These are phyloP conservation scores for Tricholoma saponaceum DNA, from an alignment of 768 basidiomycete genomes.

Conservation along the genomic window DNA sequence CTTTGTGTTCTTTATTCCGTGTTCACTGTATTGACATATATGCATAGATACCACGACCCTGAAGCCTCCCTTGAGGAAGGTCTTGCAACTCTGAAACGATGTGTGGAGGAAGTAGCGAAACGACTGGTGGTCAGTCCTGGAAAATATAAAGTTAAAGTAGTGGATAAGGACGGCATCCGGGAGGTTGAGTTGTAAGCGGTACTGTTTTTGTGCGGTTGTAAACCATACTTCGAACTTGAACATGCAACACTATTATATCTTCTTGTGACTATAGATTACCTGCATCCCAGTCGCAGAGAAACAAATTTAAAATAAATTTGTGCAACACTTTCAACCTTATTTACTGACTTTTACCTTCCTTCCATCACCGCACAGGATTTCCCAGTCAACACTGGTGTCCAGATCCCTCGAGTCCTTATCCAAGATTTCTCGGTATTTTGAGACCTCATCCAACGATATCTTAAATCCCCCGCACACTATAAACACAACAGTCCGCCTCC, in stretches of 20 bases:
- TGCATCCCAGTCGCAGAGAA: not conserved
- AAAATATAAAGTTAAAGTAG: conserved; percentile 84
- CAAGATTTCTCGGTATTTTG: conserved; percentile 40
- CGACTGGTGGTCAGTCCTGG: conserved; percentile 76
- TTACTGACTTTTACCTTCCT: conserved; percentile 27
- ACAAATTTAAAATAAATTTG: too few relatives aligned
- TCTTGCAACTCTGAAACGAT: conserved; percentile 75
- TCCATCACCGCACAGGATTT: conserved; percentile 38
- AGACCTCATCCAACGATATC: conserved; percentile 49
- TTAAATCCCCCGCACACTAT: conserved; percentile 74
- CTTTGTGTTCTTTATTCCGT: not conserved
- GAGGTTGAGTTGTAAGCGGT: conserved; percentile 62
- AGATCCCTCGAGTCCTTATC: conserved; percentile 28
- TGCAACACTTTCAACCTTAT: not conserved
- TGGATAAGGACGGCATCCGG: conserved; percentile 87
- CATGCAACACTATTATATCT: too few relatives aligned
- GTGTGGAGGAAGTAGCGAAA: conserved; percentile 85
- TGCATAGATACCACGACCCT: conserved; percentile 81
- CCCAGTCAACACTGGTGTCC: conserved; percentile 26
- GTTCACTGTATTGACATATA: not conserved
- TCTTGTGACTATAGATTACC: not conserved
- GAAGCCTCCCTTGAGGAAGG: conserved; percentile 84
- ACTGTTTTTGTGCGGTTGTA: not conserved
- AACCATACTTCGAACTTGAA: not conserved
- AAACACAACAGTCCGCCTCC: conserved; percentile 48